Evolutionary conservation across 306 rosid species (phyloP).

Genomic region (Pyrus bretschneideri): DNA sequence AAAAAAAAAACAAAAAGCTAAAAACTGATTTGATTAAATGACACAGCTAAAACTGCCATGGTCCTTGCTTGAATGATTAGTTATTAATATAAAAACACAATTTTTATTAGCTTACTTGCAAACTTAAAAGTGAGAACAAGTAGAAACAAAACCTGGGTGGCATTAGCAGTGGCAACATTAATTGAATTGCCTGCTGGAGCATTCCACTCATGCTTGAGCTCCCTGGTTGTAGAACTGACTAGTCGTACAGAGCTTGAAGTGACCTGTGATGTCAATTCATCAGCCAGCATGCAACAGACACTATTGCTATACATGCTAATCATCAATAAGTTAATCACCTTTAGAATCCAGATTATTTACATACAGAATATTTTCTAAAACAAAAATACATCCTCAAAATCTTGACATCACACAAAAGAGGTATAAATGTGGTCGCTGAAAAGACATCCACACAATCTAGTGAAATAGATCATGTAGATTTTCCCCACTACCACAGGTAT

Average conservation of each 20-base stretch:
- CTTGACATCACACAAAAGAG: not conserved
- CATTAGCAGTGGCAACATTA: conserved; percentile 93
- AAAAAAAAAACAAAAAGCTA: too few relatives aligned
- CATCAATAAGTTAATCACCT: not conserved
- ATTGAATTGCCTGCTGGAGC: conserved; percentile 81
- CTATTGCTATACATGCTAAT: not conserved
- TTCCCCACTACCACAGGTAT: not conserved
- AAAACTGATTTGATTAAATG: not conserved
- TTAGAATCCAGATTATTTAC: not conserved
- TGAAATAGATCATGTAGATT: not conserved
- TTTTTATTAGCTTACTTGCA: not conserved
- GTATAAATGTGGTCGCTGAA: not conserved
- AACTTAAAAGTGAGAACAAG: not conserved
- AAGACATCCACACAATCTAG: not conserved
- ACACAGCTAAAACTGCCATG: too few relatives aligned
- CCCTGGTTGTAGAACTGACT: conserved; percentile 80
- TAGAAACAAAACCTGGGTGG: conserved; percentile 67
- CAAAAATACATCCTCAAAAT: not conserved
- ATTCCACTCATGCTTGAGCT: conserved; percentile 69
- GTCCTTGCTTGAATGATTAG: not conserved
- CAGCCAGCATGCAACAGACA: conserved; percentile 12
- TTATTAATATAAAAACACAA: not conserved
- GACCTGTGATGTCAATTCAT: conserved; percentile 42
- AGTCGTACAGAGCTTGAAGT: conserved; percentile 75
- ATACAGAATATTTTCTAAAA: not conserved